These are phyloP conservation scores for Arachis monticola DNA, from an alignment of 331 rosid genomes.

Conservation along the genomic window DNA sequence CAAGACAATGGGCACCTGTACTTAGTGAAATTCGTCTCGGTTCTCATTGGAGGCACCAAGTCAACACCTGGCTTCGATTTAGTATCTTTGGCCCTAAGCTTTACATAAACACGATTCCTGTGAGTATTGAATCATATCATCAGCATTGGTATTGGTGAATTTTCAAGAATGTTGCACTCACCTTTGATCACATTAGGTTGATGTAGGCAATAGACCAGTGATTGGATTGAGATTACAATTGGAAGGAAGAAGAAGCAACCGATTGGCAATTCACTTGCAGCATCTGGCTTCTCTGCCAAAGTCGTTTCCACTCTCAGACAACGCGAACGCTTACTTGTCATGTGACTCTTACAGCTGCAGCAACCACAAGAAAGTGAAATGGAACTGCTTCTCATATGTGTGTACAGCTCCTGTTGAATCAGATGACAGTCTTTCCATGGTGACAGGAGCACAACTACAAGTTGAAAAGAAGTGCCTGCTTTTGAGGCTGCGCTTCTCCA, in stretches of 20 bases:
- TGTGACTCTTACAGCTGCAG: slow-evolving; percentile 59
- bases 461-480: slow-evolving; percentile 60
- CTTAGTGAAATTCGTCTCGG: slow-evolving; percentile 79
- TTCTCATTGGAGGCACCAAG: slow-evolving; percentile 67
- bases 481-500: slow-evolving; percentile 74
- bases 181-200: slow-evolving; percentile 47
- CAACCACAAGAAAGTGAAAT: slow-evolving; percentile 68
- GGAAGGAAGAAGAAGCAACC: slow-evolving; percentile 86
- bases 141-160: slow-evolving; percentile 5
- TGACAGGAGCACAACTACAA: slow-evolving; percentile 86
- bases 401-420: slow-evolving; percentile 92
- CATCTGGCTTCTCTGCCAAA: slow-evolving; percentile 82
- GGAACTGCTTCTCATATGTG: slow-evolving; percentile 81
- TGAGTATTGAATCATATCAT: slow-evolving; percentile 42
- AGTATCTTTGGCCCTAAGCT: slow-evolving; percentile 87
- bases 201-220: slow-evolving; percentile 88
- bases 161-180: not conserved
- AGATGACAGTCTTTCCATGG: slow-evolving; percentile 71
- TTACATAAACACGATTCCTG: slow-evolving; percentile 74
- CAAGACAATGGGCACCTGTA: slow-evolving; percentile 87
- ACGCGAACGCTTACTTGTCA: slow-evolving; percentile 56
- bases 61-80: slow-evolving; percentile 70
- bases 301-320: slow-evolving; percentile 73
- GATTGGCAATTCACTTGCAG: slow-evolving; percentile 83
- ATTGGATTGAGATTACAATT: slow-evolving; percentile 76